Evolutionary conservation across 306 rosid species (phyloP).

Genomic region (Argentina anserina): DNA sequence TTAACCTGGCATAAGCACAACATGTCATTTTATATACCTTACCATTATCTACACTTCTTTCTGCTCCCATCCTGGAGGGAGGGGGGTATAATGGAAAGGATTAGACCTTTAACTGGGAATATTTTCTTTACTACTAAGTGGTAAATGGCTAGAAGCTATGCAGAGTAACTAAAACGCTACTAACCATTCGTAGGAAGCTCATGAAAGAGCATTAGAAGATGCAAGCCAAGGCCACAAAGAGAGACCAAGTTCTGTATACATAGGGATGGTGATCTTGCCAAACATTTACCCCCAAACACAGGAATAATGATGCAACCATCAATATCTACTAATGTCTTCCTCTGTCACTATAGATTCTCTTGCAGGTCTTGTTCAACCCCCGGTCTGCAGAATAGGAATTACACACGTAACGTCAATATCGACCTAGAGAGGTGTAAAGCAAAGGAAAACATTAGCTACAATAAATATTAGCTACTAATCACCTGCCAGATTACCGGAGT

Average conservation of each 20-base stretch:
- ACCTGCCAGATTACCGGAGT: background rate
- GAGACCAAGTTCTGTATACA: background rate
- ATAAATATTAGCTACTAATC: background rate
- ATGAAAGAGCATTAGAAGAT: background rate
- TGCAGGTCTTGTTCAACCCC: background rate
- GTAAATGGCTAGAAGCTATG: background rate
- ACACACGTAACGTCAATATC: background rate
- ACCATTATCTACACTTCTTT: background rate
- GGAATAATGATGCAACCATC: background rate
- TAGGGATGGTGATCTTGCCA: background rate
- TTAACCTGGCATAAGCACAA: background rate
- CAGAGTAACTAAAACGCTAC: background rate
- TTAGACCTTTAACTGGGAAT: background rate
- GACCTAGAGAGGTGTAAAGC: background rate
- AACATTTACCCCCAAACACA: background rate
- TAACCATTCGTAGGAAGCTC: background rate
- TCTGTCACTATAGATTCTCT: background rate
- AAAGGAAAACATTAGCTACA: background rate
- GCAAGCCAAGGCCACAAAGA: background rate
- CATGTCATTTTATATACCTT: background rate
- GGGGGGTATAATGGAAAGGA: background rate
- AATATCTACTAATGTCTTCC: background rate
- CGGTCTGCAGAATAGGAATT: conserved; percentile 11
- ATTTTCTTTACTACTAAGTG: background rate
- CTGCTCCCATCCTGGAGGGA: background rate